Evolutionary conservation across 2,329 filamentous ascomycete genomes (phyloP).

Genomic region (Ophiostoma himal-ulmi): DNA sequence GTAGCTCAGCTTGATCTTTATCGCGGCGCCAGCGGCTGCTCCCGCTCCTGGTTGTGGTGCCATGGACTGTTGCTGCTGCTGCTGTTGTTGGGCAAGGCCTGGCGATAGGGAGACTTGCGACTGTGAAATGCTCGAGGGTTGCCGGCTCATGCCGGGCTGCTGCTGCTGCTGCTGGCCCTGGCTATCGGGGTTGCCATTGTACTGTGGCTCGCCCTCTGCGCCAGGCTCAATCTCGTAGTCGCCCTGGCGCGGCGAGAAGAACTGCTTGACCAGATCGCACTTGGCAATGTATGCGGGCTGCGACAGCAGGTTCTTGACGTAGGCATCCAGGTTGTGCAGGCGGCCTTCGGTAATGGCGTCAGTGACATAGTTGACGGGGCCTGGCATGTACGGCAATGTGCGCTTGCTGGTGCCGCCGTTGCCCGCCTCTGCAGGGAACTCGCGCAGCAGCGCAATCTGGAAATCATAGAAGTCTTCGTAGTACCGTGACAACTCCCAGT

Average conservation of each 20-base stretch:
- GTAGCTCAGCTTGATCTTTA: constrained; percentile 95
- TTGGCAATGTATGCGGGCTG: constrained; percentile 80
- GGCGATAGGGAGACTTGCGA: constrained; percentile 53
- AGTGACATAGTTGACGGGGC: constrained; percentile 96
- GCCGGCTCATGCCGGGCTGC: constrained; percentile 36
- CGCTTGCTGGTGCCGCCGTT: constrained; percentile 74
- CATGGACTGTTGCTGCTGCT: constrained; percentile 31
- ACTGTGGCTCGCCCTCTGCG: constrained; percentile 40
- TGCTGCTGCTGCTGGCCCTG: constrained; percentile 31
- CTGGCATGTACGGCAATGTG: constrained; percentile 93
- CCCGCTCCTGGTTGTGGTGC: not conserved
- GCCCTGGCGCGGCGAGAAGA: constrained; percentile 83
- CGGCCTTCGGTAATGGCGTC: constrained; percentile 92
- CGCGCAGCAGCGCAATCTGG: constrained; percentile 88
- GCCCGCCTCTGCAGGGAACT: constrained; percentile 87
- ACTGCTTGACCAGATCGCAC: constrained; percentile 77
- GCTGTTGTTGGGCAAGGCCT: constrained; percentile 38
- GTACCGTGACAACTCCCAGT: constrained; percentile 89
- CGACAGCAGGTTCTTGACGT: constrained; percentile 83
- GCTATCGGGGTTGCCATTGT: not conserved
- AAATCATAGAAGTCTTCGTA: constrained; percentile 99
- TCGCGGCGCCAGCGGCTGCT: constrained; percentile 36
- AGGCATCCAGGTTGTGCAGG: constrained; percentile 87
- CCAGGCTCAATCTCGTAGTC: constrained; percentile 87
- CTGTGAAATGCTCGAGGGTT: constrained; percentile 45